phyloP scores from a whole-genome alignment of 108 stramenopile genomes.

The Aurantiochytrium sp. region DNA sequence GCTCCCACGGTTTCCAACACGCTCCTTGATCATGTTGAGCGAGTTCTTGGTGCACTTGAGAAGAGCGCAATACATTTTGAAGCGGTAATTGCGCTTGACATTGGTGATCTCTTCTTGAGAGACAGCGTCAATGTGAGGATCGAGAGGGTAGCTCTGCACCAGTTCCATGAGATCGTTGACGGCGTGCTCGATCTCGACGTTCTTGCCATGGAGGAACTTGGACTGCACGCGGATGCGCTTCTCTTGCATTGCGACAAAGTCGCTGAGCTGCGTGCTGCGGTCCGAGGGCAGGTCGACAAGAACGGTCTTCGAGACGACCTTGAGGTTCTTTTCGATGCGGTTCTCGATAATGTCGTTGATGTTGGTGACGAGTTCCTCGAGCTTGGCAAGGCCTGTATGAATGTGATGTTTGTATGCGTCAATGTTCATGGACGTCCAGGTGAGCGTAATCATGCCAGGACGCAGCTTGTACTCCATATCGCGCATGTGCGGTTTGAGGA shows the following conservation, averaged over 20 bases:
- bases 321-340: slow-evolving; percentile 80
- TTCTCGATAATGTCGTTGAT: slow-evolving; percentile 83
- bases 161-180: slow-evolving; percentile 69
- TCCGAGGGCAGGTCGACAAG: slow-evolving; percentile 76
- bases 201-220: slow-evolving; percentile 70
- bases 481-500: slow-evolving; percentile 66
- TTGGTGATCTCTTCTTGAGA: slow-evolving; percentile 60
- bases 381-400: slow-evolving; percentile 58
- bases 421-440: slow-evolving; percentile 89
- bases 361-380: slow-evolving; percentile 71
- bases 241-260: slow-evolving; percentile 76
- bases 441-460: slow-evolving; percentile 81
- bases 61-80: slow-evolving; percentile 82
- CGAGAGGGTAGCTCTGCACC: slow-evolving; percentile 62
- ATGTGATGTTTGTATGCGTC: slow-evolving; percentile 73
- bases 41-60: slow-evolving; percentile 73
- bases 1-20: slow-evolving; percentile 54
- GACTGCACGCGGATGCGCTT: slow-evolving; percentile 58
- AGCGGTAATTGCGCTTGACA: slow-evolving; percentile 76
- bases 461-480: slow-evolving; percentile 85
- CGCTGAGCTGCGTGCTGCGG: slow-evolving; percentile 70
- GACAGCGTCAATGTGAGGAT: slow-evolving; percentile 57
- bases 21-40: slow-evolving; percentile 76
- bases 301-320: slow-evolving; percentile 68
- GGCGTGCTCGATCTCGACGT: slow-evolving; percentile 76